These are phyloP conservation scores for Monosporozyma siamensis DNA, from an alignment of 805 yeast species.

Conservation along the genomic window DNA sequence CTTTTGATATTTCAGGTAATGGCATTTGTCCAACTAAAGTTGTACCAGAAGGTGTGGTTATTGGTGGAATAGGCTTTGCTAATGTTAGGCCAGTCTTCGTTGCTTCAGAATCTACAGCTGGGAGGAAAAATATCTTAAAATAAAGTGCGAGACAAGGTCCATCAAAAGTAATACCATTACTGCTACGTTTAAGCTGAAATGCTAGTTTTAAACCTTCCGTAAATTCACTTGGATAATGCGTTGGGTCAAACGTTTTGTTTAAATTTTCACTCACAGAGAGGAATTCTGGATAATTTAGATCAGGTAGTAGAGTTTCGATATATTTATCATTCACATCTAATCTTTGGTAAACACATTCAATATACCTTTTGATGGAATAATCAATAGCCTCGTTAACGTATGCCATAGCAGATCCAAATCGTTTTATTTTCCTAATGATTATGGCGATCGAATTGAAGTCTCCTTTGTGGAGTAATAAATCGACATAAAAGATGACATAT, in stretches of 20 bases:
- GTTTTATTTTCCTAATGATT: slow-evolving; percentile 65
- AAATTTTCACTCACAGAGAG: slow-evolving; percentile 17
- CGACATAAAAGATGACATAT: slow-evolving; percentile 57
- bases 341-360: slow-evolving; percentile 13
- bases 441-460: slow-evolving; percentile 53
- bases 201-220: slow-evolving; percentile 21
- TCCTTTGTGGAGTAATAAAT: slow-evolving; percentile 40
- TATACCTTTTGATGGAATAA: slow-evolving; percentile 18
- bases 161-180: slow-evolving; percentile 27
- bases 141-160: slow-evolving; percentile 24
- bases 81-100: neutral
- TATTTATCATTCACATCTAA: slow-evolving; percentile 21
- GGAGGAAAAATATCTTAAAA: slow-evolving; percentile 24
- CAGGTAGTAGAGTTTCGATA: slow-evolving; percentile 21
- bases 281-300: slow-evolving; percentile 21
- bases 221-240: slow-evolving; percentile 13
- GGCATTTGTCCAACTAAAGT: neutral
- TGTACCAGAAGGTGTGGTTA: neutral
- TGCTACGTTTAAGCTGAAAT: slow-evolving; percentile 25
- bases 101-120: slow-evolving; percentile 7
- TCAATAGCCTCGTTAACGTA: slow-evolving; percentile 24
- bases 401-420: slow-evolving; percentile 70
- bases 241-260: slow-evolving; percentile 11
- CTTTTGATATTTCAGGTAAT: slow-evolving; percentile 7
- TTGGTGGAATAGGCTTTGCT: too few species aligned